These are phyloP conservation scores for Histomonas meleagridis DNA, from an alignment of 208 protist species.

Conservation along the genomic window DNA sequence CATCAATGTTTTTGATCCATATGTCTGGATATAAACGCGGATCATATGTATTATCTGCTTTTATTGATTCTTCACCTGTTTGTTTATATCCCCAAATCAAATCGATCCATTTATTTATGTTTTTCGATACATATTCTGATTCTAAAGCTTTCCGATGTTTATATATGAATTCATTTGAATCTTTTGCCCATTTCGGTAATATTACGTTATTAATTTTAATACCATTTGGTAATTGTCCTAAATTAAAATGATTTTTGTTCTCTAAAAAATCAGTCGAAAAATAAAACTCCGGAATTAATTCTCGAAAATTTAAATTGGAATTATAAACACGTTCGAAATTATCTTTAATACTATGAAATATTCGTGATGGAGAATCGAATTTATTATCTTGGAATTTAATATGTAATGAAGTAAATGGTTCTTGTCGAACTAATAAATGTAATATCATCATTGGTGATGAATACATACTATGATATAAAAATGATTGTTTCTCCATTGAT, in stretches of 20 bases:
- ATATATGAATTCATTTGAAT: neutral
- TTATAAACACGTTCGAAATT: neutral
- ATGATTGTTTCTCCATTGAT: conserved; percentile 62
- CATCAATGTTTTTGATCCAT: neutral
- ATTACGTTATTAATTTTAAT: conserved; percentile 38
- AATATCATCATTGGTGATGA: conserved; percentile 68
- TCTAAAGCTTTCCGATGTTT: neutral
- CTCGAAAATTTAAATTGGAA: neutral
- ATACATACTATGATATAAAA: conserved; percentile 95
- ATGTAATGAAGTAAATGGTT: conserved; percentile 46
- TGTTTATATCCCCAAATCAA: neutral
- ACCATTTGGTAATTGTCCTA: conserved; percentile 47
- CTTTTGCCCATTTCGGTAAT: conserved; percentile 45
- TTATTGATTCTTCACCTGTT: neutral
- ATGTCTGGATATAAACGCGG: neutral
- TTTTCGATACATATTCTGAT: neutral
- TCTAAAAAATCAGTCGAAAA: conserved; percentile 54
- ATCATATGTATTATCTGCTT: neutral
- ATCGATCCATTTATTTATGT: conserved; percentile 12
- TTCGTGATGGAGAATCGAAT: conserved; percentile 53
- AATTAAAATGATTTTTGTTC: conserved; percentile 49
- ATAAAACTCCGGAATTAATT: conserved; percentile 60
- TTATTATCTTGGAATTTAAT: conserved; percentile 59
- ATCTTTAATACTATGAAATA: neutral
- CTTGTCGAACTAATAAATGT: conserved; percentile 44